These are phyloP conservation scores for Saccharomycopsis phalli DNA, from an alignment of 1,139 yeast genomes.

Conservation along the genomic window DNA sequence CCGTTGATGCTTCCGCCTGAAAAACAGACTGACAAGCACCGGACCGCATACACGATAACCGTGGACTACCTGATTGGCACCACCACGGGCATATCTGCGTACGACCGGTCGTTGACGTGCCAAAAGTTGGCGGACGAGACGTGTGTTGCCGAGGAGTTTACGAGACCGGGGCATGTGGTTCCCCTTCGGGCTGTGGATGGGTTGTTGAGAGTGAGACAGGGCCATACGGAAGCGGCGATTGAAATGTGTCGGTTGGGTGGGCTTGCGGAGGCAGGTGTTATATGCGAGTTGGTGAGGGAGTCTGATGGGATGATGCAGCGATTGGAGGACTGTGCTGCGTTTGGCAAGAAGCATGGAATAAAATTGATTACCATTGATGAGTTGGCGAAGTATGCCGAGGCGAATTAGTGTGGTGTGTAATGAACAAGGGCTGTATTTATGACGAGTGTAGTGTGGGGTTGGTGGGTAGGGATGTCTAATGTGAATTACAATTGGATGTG, in stretches of 20 bases:
- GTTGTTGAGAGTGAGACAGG: conserved; percentile 70
- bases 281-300: conserved; percentile 89
- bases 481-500: too few relatives aligned
- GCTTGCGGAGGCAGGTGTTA: conserved; percentile 79
- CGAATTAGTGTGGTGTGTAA: background rate
- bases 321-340: conserved; percentile 71
- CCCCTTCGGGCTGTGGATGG: conserved; percentile 91
- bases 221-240: conserved; percentile 98
- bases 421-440: background rate
- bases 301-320: conserved; percentile 96
- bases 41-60: conserved; percentile 93
- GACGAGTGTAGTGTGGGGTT: too few relatives aligned
- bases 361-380: conserved; percentile 78
- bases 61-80: conserved; percentile 81
- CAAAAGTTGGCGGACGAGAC: conserved; percentile 54
- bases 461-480: too few relatives aligned
- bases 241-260: conserved; percentile 76
- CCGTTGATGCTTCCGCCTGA: conserved; percentile 63
- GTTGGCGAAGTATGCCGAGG: conserved; percentile 41
- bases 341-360: conserved; percentile 53
- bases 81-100: conserved; percentile 96
- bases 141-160: conserved; percentile 53
- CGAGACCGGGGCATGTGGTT: conserved; percentile 88
- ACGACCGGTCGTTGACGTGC: conserved; percentile 85
- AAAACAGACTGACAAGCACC: conserved; percentile 69